Conservation (phyloP, 148 eudicot genomes). For the Cornus florida region DNA sequence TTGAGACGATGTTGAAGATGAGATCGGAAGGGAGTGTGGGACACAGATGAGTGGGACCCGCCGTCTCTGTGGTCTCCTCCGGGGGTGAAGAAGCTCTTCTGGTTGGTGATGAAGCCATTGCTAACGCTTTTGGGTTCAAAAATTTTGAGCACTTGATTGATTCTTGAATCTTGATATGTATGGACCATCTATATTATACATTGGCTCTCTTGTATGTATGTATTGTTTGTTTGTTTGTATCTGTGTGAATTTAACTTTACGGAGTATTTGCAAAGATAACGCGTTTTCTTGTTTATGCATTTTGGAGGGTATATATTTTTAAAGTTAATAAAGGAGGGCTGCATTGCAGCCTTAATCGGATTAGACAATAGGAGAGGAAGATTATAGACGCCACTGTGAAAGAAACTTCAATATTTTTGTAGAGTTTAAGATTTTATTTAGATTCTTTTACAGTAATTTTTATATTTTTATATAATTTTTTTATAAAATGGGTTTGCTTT, state of each 20-base stretch:
- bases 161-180: background rate
- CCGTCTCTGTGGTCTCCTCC: background rate
- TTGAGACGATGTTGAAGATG: conserved; percentile 20
- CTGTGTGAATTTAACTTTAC: too few relatives aligned
- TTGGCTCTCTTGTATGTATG: background rate
- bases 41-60: background rate
- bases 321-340: too few relatives aligned
- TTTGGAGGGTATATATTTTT: background rate
- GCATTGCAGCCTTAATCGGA: too few relatives aligned
- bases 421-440: too few relatives aligned
- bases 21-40: conserved; percentile 15
- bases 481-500: too few relatives aligned
- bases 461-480: too few relatives aligned
- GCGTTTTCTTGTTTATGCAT: background rate
- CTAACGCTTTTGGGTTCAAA: background rate
- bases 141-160: background rate
- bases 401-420: too few relatives aligned
- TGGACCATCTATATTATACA: background rate
- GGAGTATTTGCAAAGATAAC: background rate
- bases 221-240: too few relatives aligned
- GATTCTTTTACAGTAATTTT: too few relatives aligned
- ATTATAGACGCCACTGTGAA: too few relatives aligned
- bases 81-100: background rate
- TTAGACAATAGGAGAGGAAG: too few relatives aligned
- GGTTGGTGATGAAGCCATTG: background rate